Conservation (phyloP, 108 stramenopile species). For the Cyclostephanos tholiformis region DNA sequence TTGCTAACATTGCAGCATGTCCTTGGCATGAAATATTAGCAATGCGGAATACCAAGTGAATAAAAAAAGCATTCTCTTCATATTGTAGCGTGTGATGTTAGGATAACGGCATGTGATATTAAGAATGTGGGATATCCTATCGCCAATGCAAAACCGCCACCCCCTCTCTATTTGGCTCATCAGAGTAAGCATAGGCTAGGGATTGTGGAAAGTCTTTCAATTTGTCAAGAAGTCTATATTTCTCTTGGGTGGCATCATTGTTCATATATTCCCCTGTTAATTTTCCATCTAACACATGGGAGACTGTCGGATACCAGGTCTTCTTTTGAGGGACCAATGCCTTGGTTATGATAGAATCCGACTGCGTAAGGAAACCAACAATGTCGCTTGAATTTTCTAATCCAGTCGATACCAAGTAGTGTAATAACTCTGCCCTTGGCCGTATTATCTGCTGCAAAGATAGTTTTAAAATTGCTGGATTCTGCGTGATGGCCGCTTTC, state of each 20-base stretch:
- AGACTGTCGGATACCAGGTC: constrained; percentile 23
- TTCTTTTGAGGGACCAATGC: constrained; percentile 20
- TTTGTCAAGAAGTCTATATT: constrained; percentile 10
- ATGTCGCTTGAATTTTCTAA: constrained; percentile 28
- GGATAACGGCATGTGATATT: no score
- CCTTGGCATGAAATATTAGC: no score
- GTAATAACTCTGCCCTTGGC: constrained; percentile 17
- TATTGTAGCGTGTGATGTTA: no score
- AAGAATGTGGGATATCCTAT: no score
- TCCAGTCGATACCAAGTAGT: constrained; percentile 25
- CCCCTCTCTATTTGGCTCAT: constrained; percentile 36
- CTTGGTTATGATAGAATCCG: constrained; percentile 19
- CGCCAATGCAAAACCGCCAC: constrained; percentile 35
- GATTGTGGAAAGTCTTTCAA: constrained; percentile 19
- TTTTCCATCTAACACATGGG: background rate
- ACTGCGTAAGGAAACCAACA: constrained; percentile 16
- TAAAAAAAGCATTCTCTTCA: no score
- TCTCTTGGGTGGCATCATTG: background rate
- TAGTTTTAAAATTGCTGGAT: constrained; percentile 24
- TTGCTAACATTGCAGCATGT: no score
- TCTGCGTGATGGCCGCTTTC: constrained; percentile 16
- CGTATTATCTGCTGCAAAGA: constrained; percentile 17
- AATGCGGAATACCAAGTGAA: no score
- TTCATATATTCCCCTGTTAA: background rate
- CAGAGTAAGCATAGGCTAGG: constrained; percentile 14